Conservation (phyloP, 2,329 filamentous ascomycete genomes). For the Paraphaeosphaeria sporulosa region DNA sequence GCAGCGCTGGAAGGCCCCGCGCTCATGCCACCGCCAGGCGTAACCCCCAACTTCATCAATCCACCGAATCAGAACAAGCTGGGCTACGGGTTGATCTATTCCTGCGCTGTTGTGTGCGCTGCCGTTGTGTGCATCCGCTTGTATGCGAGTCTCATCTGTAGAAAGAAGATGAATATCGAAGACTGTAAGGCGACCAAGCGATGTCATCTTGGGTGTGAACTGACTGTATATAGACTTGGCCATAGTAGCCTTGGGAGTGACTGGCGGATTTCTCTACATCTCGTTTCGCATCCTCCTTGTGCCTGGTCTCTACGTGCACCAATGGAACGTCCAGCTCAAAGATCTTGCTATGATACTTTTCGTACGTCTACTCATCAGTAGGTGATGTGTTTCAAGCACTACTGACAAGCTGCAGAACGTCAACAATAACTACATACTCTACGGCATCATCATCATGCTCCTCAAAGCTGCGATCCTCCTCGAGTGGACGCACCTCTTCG, state of each 20-base stretch:
- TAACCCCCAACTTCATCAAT: conserved; percentile 17
- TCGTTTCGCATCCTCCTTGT: neutral
- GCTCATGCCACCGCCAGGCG: conserved; percentile 15
- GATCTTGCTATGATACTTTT: conserved; percentile 11
- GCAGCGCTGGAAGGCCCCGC: conserved; percentile 17
- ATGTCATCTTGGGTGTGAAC: neutral
- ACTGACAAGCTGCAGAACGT: conserved; percentile 13
- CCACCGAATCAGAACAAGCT: conserved; percentile 16
- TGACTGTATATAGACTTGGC: neutral
- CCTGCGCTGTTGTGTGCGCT: conserved; percentile 2
- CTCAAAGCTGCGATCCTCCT: conserved; percentile 42
- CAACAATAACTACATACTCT: conserved; percentile 14
- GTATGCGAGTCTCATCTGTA: conserved; percentile 10
- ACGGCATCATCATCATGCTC: conserved; percentile 18
- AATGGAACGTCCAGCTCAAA: conserved; percentile 21
- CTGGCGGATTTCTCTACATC: conserved; percentile 19
- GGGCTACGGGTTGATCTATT: conserved; percentile 6
- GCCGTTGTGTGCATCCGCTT: conserved; percentile 12
- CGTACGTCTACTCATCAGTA: conserved; percentile 4
- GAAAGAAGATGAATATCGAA: conserved; percentile 15
- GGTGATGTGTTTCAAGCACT: neutral
- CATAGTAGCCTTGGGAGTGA: conserved; percentile 2
- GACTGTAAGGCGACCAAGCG: conserved; percentile 16
- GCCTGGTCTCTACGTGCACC: conserved; percentile 20
- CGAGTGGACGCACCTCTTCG: conserved; percentile 54